A percentile compares a stretch with the other conserved stretches of the same genome.
phyloP scores from a whole-genome alignment of 306 rosid species.

The Cicer yamashitae region DNA sequence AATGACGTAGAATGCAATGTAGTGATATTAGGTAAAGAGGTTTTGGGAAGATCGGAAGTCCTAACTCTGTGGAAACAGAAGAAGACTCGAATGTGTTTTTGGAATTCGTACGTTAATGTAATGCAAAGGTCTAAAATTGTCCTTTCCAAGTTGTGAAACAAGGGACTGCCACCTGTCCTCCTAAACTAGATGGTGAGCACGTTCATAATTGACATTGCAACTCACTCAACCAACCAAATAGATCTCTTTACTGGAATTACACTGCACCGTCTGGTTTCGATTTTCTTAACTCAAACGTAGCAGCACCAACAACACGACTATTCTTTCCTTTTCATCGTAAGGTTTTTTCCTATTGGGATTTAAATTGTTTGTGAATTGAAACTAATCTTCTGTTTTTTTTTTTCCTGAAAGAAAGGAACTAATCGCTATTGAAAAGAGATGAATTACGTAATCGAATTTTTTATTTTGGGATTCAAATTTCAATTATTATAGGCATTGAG shows the following conservation, averaged over 20 bases:
- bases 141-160: constrained; percentile 33
- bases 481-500: no score
- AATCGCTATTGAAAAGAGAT: no score
- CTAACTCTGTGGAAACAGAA: not conserved
- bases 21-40: not conserved
- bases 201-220: not conserved
- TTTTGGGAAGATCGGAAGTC: not conserved
- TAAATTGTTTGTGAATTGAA: no score
- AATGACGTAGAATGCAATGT: not conserved
- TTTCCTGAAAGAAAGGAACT: no score
- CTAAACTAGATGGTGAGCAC: not conserved
- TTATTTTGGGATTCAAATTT: no score
- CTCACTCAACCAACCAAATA: not conserved
- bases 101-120: constrained; percentile 3
- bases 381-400: no score
- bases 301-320: no score
- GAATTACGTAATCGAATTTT: no score
- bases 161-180: constrained; percentile 42
- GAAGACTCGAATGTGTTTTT: not conserved
- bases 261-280: not conserved
- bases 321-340: no score
- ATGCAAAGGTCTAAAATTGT: constrained; percentile 35
- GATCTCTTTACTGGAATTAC: not conserved
- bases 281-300: not conserved
- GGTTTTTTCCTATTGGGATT: no score